Conservation (phyloP, 1,284 basidiomycete genomes). For the Xanthoconium separans region DNA sequence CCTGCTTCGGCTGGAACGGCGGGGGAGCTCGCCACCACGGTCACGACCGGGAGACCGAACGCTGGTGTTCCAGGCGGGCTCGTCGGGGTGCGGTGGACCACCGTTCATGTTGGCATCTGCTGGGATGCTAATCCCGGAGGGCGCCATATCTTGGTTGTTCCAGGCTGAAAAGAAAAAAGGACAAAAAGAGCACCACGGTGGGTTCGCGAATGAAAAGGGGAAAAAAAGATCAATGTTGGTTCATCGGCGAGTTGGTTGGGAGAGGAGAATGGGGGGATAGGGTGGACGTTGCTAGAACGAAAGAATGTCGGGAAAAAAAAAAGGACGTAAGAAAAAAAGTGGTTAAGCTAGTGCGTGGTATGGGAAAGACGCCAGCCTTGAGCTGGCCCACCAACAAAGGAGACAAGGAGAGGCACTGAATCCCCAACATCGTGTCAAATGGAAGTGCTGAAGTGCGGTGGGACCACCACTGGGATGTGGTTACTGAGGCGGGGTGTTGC, state of each 20-base stretch:
- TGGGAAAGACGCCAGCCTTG: conserved; percentile 30
- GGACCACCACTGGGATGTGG: conserved; percentile 26
- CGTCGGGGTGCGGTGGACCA: conserved; percentile 40
- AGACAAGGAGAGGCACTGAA: conserved; percentile 14
- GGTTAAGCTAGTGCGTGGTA: conserved; percentile 12
- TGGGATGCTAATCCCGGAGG: conserved; percentile 69
- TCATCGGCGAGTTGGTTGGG: conserved; percentile 31
- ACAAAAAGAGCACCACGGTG: conserved; percentile 11
- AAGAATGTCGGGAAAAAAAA: background rate
- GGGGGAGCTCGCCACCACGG: conserved; percentile 48
- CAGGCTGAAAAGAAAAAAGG: conserved; percentile 51
- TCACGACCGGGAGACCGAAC: conserved; percentile 51
- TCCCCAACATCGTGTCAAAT: conserved; percentile 27
- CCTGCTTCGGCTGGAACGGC: conserved; percentile 68
- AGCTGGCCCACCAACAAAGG: conserved; percentile 28
- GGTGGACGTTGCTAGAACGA: conserved; percentile 5
- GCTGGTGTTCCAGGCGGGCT: conserved; percentile 41
- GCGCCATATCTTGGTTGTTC: conserved; percentile 77
- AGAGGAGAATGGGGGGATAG: conserved; percentile 22
- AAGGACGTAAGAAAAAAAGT: conserved; percentile 6
- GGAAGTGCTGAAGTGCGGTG: conserved; percentile 30
- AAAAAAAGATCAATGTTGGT: conserved; percentile 33
- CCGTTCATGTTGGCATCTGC: conserved; percentile 53
- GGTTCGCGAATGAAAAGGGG: conserved; percentile 22
- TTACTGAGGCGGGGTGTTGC: conserved; percentile 40